Conservation (phyloP, 2,329 filamentous ascomycete species). For the Phaeoacremonium minimum region DNA sequence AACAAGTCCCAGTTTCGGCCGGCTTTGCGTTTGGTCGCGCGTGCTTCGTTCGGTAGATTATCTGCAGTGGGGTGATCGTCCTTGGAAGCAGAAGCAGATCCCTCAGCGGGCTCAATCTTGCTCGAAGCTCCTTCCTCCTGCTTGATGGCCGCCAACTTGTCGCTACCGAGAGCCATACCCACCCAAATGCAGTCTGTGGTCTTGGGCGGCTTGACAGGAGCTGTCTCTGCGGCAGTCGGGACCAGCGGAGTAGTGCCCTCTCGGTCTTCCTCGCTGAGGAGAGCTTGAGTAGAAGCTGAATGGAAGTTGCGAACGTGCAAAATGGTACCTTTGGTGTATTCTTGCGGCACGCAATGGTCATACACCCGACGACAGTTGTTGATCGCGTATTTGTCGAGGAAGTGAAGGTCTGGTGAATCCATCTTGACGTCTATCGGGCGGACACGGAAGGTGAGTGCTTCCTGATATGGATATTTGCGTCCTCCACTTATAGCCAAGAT, state of each 20-base stretch:
- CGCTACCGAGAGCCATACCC: neutral
- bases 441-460: too few species aligned
- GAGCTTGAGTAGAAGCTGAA: neutral
- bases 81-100: too few species aligned
- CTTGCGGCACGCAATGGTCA: neutral
- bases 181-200: neutral
- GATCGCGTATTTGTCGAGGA: neutral
- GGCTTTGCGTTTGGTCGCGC: neutral
- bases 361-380: neutral
- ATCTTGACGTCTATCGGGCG: too few species aligned
- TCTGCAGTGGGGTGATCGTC: too few species aligned
- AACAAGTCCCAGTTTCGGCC: neutral
- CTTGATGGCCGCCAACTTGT: neutral
- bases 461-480: too few species aligned
- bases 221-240: neutral
- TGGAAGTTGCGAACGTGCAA: neutral
- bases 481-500: neutral
- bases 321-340: neutral
- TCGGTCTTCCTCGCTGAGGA: neutral
- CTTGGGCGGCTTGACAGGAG: neutral
- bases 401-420: too few species aligned
- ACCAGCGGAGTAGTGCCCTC: neutral
- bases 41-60: too few species aligned
- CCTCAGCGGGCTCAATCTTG: too few species aligned
- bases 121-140: neutral